A percentile compares a stretch with the other conserved stretches of the same genome.
Conservation (phyloP, 306 rosid genomes). For the Astragalus glycyphyllos region DNA sequence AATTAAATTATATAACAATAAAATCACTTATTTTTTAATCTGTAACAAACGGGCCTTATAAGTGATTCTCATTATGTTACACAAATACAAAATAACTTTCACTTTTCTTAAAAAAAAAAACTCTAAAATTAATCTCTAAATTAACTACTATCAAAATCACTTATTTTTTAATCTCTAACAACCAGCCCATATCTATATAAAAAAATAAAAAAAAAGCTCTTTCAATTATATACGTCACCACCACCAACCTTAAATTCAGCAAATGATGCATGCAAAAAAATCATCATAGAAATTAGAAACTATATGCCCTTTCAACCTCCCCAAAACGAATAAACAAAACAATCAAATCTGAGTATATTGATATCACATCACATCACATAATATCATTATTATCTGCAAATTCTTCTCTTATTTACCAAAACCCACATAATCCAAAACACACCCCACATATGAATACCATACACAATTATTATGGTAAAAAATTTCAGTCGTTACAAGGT, state of each 20-base stretch:
- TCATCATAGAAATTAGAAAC: neutral
- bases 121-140: too few relatives aligned
- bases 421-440: neutral
- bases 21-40: too few relatives aligned
- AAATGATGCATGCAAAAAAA: constrained; percentile 31
- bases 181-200: too few relatives aligned
- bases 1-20: too few relatives aligned
- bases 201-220: neutral
- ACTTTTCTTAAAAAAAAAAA: too few relatives aligned
- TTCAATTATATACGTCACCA: neutral
- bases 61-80: too few relatives aligned
- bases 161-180: too few relatives aligned
- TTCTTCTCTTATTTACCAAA: constrained; percentile 2
- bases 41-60: too few relatives aligned
- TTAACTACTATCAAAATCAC: too few relatives aligned
- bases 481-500: neutral
- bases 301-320: neutral
- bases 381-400: neutral
- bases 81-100: too few relatives aligned
- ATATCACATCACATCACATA: neutral
- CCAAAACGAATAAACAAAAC: neutral
- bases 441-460: neutral
- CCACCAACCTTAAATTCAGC: constrained; percentile 14
- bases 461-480: neutral
- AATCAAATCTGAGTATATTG: neutral